Evolutionary conservation across 768 basidiomycete species (phyloP), one percentile per base, ranked within the genome.

Genomic region (Hericium coralloides): DNA sequence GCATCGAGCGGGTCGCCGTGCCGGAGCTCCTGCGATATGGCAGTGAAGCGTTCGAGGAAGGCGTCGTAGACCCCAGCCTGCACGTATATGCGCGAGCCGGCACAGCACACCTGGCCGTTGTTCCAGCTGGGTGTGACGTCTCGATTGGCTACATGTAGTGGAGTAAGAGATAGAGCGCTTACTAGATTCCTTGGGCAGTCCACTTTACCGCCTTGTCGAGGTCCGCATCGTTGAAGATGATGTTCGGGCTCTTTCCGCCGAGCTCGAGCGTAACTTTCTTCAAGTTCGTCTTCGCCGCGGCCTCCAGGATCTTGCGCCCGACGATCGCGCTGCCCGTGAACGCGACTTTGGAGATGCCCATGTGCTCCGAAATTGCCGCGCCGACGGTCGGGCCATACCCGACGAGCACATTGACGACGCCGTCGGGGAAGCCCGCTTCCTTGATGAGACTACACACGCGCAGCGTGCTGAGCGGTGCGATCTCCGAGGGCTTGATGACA

Each of bases 41-140:
- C 77, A 0, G 78, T 77, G 69, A 90, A 84, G 38, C 68, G 69
- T 56, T 71, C 64, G 53, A 91, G 64, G 75, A 92, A 92, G 60
- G 81, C 68, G 69, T 92, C 89, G 71, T 92, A 92, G 61, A 92
- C 81, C 4, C 74, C 72, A 57, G 79, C 83, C 65, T 92, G 89
- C 6, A 92, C 87, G 65, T 79, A 91, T 64, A 92, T 82, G 60
- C 92, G 80, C 20, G 89, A 87, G 14, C 90, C 88, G 17, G 89
- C 89, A 62, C 80, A 82, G 72, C 90, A 92, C n/a, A 78, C 76
- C 70, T 92, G 90, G 20, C 92, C 89, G 53, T 80, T 78, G 65
- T 88, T 88, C 71, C 71, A 82, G 73, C n/a, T n/a, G n/a, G n/a
- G n/a, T n/a, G n/a, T n/a, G n/a, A n/a, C n/a, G n/a, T n/a, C n/a